Evolutionary conservation across 2,329 filamentous ascomycete genomes (phyloP).

Genomic region (Aspergillus piperis): DNA sequence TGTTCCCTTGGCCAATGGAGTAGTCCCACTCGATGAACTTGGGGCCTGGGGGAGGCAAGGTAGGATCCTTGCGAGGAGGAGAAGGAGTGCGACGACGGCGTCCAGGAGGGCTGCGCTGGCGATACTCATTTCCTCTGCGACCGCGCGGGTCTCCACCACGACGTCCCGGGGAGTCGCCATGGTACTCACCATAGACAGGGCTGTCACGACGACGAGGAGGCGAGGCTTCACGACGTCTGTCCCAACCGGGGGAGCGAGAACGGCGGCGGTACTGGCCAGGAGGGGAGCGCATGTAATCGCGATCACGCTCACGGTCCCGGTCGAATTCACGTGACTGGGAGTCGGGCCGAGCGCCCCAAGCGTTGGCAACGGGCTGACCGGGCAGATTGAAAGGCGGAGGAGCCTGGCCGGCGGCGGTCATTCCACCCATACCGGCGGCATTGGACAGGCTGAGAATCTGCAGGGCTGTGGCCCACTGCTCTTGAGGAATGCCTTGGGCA

Average conservation of each 20-base stretch:
- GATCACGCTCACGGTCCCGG: conserved; percentile 65
- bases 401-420: conserved; percentile 38
- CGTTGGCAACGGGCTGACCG: conserved; percentile 31
- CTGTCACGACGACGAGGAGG: conserved; percentile 65
- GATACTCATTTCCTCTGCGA: conserved; percentile 65
- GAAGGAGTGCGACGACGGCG: conserved; percentile 67
- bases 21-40: conserved; percentile 83
- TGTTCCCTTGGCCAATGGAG: conserved; percentile 70
- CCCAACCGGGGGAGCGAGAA: conserved; percentile 76
- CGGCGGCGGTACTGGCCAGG: conserved; percentile 64
- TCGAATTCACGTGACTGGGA: conserved; percentile 50
- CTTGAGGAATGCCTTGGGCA: conserved; percentile 73
- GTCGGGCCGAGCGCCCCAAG: conserved; percentile 40
- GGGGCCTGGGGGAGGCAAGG: conserved; percentile 52
- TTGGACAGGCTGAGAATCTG: conserved; percentile 51
- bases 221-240: conserved; percentile 67
- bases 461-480: conserved; percentile 68
- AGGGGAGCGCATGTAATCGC: conserved; percentile 64
- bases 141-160: conserved; percentile 59
- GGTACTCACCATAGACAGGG: conserved; percentile 72
- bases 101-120: conserved; percentile 79
- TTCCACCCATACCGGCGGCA: conserved; percentile 35
- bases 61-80: conserved; percentile 49
- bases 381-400: conserved; percentile 36
- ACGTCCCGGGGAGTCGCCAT: conserved; percentile 66